Percentiles rank a stretch among this genome's conserved stretches.
Evolutionary conservation across 176 grass and related monocot species (phyloP).

Genomic region (Puccinellia tenuiflora): DNA sequence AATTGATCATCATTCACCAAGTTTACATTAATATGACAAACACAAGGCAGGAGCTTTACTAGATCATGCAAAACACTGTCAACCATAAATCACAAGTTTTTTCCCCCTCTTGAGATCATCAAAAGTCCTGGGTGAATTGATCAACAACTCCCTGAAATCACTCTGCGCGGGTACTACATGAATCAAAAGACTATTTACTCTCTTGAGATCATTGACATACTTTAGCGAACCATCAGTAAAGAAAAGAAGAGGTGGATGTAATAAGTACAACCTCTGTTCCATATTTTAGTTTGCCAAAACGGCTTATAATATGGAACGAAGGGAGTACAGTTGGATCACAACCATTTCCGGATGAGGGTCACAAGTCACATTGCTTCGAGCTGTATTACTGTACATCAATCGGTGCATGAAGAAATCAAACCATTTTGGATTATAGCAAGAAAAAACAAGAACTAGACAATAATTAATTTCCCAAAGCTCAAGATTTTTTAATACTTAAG

Average conservation of each 20-base stretch:
- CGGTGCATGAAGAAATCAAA: neutral
- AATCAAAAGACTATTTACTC: neutral
- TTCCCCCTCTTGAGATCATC: neutral
- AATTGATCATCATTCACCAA: neutral
- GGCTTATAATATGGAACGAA: too few species aligned
- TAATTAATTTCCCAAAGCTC: neutral
- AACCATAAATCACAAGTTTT: neutral
- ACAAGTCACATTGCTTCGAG: neutral
- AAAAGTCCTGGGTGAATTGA: neutral
- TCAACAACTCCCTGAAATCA: neutral
- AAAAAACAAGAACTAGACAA: neutral
- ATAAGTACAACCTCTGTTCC: too few species aligned
- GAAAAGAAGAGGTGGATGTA: neutral
- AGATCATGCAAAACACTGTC: neutral
- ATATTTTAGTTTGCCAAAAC: too few species aligned
- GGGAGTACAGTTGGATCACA: conserved; percentile 11
- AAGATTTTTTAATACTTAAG: neutral
- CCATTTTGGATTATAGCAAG: neutral
- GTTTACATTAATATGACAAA: neutral
- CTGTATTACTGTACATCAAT: neutral
- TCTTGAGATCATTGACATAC: too few species aligned
- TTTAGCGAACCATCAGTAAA: too few species aligned
- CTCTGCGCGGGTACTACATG: neutral
- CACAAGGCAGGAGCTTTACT: neutral
- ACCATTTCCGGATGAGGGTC: neutral